Percentiles rank a stretch among this genome's conserved stretches.
Evolutionary conservation across 2,329 filamentous ascomycete genomes (phyloP).

Genomic region (Fusarium hainanense): DNA sequence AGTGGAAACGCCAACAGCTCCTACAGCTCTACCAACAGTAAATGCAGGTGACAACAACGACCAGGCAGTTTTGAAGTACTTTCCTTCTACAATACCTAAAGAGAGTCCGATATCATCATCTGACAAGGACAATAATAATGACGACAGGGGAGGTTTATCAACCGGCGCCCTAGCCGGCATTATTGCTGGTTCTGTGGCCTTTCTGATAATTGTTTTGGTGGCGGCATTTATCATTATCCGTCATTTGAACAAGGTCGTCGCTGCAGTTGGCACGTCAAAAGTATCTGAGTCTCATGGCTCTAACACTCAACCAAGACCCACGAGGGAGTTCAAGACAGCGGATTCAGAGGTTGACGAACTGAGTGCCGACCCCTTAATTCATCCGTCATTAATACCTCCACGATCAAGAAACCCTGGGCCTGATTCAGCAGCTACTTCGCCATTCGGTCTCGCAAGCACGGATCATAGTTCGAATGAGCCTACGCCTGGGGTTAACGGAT

Average conservation of each 20-base stretch:
- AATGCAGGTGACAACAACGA: conserved; percentile 39
- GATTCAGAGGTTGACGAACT: conserved; percentile 58
- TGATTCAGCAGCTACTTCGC: conserved; percentile 33
- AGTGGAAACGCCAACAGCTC: conserved; percentile 53
- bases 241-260: conserved; percentile 60
- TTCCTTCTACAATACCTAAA: conserved; percentile 59
- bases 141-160: conserved; percentile 51
- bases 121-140: conserved; percentile 39
- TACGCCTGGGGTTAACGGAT: conserved; percentile 43
- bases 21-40: conserved; percentile 47
- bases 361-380: conserved; percentile 57
- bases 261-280: conserved; percentile 52
- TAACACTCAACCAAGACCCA: conserved; percentile 48
- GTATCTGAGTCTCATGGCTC: conserved; percentile 48
- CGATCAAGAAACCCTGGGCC: conserved; percentile 43
- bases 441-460: conserved; percentile 36
- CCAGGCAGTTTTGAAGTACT: conserved; percentile 56
- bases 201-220: conserved; percentile 61
- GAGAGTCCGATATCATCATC: conserved; percentile 43
- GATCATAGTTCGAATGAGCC: conserved; percentile 47
- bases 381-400: conserved; percentile 52
- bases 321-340: conserved; percentile 54
- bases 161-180: conserved; percentile 63
- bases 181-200: conserved; percentile 60
- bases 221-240: conserved; percentile 62